Evolutionary conservation across 306 rosid species (phyloP).

Genomic region (Citrullus amarus): DNA sequence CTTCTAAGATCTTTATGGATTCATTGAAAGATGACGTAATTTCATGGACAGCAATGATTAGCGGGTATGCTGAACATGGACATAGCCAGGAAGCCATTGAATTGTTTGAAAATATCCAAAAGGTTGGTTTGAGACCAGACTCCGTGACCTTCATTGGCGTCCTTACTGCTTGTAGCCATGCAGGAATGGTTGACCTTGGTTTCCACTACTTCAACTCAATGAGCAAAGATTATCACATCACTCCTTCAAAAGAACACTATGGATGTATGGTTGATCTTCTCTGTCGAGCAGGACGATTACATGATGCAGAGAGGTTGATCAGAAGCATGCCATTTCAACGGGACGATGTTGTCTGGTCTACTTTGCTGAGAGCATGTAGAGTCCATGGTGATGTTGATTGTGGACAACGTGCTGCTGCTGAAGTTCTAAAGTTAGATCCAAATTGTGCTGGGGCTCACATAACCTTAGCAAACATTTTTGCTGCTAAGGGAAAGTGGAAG

Average conservation of each 20-base stretch:
- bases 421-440: conserved; percentile 46
- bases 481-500: conserved; percentile 58
- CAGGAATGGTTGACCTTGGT: conserved; percentile 69
- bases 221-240: conserved; percentile 31
- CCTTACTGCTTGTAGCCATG: conserved; percentile 69
- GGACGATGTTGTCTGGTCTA: conserved; percentile 82
- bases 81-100: conserved; percentile 52
- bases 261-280: conserved; percentile 42
- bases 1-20: conserved; percentile 47
- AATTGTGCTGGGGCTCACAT: conserved; percentile 58
- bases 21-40: conserved; percentile 26
- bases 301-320: conserved; percentile 55
- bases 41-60: conserved; percentile 3
- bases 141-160: conserved; percentile 60
- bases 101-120: conserved; percentile 45
- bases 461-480: conserved; percentile 52
- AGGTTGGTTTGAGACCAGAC: conserved; percentile 51
- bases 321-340: conserved; percentile 36
- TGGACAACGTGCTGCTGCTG: conserved; percentile 53
- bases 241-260: conserved; percentile 38
- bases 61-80: conserved; percentile 23
- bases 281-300: conserved; percentile 59
- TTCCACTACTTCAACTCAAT: conserved; percentile 41
- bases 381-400: conserved; percentile 10
- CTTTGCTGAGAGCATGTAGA: conserved; percentile 20